Evolutionary conservation across 306 rosid genomes (phyloP), one percentile per base, ranked within the genome.

Genomic region (Abrus pulchellus): DNA sequence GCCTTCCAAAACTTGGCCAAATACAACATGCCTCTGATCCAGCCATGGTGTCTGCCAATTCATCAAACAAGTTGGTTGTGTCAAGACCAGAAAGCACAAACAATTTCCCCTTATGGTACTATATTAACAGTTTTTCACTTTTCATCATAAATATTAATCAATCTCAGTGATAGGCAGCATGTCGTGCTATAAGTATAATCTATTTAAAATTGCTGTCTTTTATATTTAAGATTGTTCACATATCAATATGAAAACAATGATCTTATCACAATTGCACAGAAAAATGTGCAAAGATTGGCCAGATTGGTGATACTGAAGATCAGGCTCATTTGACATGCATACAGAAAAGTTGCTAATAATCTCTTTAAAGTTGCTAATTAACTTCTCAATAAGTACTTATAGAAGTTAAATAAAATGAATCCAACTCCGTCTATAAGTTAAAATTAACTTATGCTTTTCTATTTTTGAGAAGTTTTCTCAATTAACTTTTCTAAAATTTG

Each of bases 1-100:
- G 78, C 97, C 99, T 89, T 95, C 99, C 91, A 95, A 79, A 77
- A 95, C 99, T 95, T 95, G 97, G 79, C 99, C 99, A 82, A 95
- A 93, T 67, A 93, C 99, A 7, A 95, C 99, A 76, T 95, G 99
- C 88, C 97, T 86, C 85, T 90, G 89, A 75, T 95, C 97, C 84
- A 95, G 83, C 99, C 99, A 95, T 6, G 90, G 97, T 2, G 99
- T 93, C 99, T 95, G 94, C 57, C 84, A 85, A 76, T 59, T 77
- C 59, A 87, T 30, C 63, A 82, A 14, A 61, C 43, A 69, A 33
- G 59, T 54, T 47, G 4, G 68, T 45, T 60, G 75, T 56, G 65
- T 75, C 78, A 69, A 50, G 28, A 72, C 14, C 74, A 76, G 20
- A n/a, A 47, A 70, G 59, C 65, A 65, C 14, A 29, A 72, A 63